phyloP scores from a whole-genome alignment of 1,139 yeast genomes.

The Candida sanyaensis region DNA sequence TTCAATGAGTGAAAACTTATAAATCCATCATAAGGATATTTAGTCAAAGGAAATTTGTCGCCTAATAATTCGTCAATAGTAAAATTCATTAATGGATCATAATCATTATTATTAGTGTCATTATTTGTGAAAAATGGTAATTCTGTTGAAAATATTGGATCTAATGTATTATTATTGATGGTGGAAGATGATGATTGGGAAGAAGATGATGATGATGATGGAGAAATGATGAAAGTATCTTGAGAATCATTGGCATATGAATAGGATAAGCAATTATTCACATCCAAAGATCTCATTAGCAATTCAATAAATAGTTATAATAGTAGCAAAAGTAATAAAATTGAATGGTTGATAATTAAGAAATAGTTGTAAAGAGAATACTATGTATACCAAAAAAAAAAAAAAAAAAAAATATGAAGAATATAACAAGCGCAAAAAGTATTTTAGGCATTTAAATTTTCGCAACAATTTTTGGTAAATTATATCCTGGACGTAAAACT shows the following conservation, averaged over 20 bases:
- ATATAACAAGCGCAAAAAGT: no score
- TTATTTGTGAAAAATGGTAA: conserved; percentile 25
- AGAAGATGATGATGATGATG: conserved; percentile 5
- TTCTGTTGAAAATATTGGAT: conserved; percentile 13
- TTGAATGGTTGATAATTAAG: neutral
- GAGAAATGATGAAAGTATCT: conserved; percentile 5
- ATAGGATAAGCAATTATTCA: neutral
- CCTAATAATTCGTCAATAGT: conserved; percentile 23
- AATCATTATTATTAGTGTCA: conserved; percentile 10
- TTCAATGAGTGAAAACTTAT: conserved; percentile 33
- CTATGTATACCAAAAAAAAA: neutral
- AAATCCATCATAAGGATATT: conserved; percentile 32
- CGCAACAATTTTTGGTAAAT: no score
- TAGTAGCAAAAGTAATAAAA: neutral
- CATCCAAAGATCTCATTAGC: conserved; percentile 4
- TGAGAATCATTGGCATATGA: conserved; percentile 8
- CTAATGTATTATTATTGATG: conserved; percentile 1
- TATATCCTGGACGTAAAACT: no score
- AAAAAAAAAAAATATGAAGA: neutral
- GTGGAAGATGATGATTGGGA: conserved; percentile 6
- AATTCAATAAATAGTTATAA: neutral
- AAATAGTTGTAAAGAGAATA: neutral
- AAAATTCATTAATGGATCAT: conserved; percentile 21
- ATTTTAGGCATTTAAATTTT: no score
- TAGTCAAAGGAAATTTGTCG: conserved; percentile 24